Base-by-base conservation (phyloP, 2,329 filamentous ascomycete species). In the Apiospora marii region DNA sequence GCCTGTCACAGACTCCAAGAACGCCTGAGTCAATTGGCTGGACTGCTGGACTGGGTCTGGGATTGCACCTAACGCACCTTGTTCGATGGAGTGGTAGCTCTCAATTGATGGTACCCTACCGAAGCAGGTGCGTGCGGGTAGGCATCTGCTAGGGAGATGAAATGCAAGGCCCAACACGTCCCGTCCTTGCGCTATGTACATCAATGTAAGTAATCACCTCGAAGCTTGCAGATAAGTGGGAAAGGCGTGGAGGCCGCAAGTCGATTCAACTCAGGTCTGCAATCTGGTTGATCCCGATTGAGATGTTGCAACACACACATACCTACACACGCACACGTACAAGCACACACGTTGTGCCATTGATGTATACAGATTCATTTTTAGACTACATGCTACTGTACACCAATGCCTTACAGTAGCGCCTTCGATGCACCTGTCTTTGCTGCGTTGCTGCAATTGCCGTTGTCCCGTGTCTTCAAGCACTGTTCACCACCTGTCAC, bases 101-200 rank as follows among this genome's bases (percentile, higher is more conserved):
- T 37, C 34, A 64, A 41, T 64, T 12, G 58, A 61, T 37, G 53
- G 53, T 61, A 61, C 53, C 53, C 53, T 64, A 64, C 34, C 7
- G 48, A 12, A 37, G 53, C 37, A 37, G 30, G 53, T 37, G 30
- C 30, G 53, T 61, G 53, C 53, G 53, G 53, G 53, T 61, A 64
- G 22, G 58, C 30, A n/a, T 64, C 34, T 64, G 30, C 53, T 34
- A n/a, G 27, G 30, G 22, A 14, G 51, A 53, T 53, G 49, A 49
- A 49, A 49, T 49, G 46, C 46, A 51, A 51, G 49, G 30, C 30
- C 53, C 5, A 37, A 22, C 53, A 37, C 53, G 30, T 61, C 30
- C 7, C 30, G 53, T 61, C 51, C 27, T 58, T 16, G 51, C 51
- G 51, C 24, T 30, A 37, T 61, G 58, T 30, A 30, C 27, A 30